Evolutionary conservation across 208 protist genomes (phyloP), one percentile per base, ranked within the genome.

Genomic region (Leishmania mexicana): DNA sequence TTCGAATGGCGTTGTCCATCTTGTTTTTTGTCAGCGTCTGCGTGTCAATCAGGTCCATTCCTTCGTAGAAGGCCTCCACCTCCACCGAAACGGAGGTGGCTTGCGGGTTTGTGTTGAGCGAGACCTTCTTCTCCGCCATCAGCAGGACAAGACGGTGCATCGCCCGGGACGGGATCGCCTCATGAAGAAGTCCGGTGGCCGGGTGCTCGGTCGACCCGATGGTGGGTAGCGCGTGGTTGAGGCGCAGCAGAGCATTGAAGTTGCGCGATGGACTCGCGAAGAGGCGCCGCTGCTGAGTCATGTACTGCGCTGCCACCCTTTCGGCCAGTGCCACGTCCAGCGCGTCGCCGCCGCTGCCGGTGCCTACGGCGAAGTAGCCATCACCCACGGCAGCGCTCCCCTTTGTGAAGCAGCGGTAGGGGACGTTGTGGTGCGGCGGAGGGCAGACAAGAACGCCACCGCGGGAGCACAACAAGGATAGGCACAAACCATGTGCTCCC

Each of bases 1-100:
- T 90, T 21, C 89, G 87, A 38, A 97, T 79, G 11, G 90, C 89
- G 67, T 89, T 81, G 38, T 96, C 92, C 21, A 97, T 84, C 76
- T 92, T 91, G 78, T 89, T 89, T 57, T 87, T 84, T 6, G 83
- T 90, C 79, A 96, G 86, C 24, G 92, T 93, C 73, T 93, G 87
- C 38, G 71, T 90, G 85, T 98, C 95, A 54, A 92, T 79, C n/a
- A 98, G 80, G 81, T 98, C 95, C 79, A 97, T 88, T 42, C 95
- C 95, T 57, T 98, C 95, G 78, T 89, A 94, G 77, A 98, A 94
- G 0, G 95, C 95, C 86, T 98, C 95, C 84, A 96, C 84, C 86
- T 96, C 95, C 6, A 98, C 93, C 6, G 88, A 80, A 2, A 95
- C 90, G 60, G 89, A 89, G 7, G 83, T 75, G 17, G 92, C 89